Conservation (phyloP, 805 yeast species). For the Lipomyces kockii region DNA sequence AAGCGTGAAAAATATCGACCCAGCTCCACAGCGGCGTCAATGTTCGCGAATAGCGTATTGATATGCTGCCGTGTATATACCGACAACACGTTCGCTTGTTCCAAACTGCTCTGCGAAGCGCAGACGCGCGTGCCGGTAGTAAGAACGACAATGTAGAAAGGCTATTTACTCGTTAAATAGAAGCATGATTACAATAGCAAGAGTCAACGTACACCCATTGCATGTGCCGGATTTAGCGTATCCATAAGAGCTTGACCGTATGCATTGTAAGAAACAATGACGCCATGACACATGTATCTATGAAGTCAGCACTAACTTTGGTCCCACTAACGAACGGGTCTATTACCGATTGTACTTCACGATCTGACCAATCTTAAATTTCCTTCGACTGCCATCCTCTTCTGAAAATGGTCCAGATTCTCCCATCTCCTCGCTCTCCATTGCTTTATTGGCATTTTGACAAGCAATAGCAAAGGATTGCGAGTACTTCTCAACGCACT, state of each 20-base stretch:
- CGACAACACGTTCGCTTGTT: background rate
- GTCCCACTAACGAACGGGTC: background rate
- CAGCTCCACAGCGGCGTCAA: slow-evolving; percentile 8
- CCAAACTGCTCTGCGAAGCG: slow-evolving; percentile 13
- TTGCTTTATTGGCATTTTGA: background rate
- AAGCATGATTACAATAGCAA: background rate
- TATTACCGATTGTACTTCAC: slow-evolving; percentile 17
- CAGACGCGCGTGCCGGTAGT: slow-evolving; percentile 16
- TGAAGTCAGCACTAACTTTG: background rate
- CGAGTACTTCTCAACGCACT: background rate
- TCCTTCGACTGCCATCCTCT: background rate
- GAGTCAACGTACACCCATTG: slow-evolving; percentile 2
- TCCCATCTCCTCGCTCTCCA: slow-evolving; percentile 5
- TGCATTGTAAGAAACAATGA: slow-evolving; percentile 9
- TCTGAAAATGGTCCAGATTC: background rate
- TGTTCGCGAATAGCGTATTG: background rate
- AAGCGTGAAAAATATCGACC: slow-evolving; percentile 18
- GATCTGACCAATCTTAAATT: slow-evolving; percentile 15
- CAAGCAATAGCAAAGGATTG: background rate
- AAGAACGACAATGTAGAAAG: slow-evolving; percentile 9
- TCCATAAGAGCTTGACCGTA: background rate
- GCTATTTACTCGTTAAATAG: background rate
- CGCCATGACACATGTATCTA: slow-evolving; percentile 12
- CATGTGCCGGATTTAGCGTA: slow-evolving; percentile 2
- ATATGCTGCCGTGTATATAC: background rate